Percentiles rank a stretch among this genome's conserved stretches.
These are phyloP conservation scores for Acer yangbiense DNA, from an alignment of 345 rosid genomes.

Conservation along the genomic window DNA sequence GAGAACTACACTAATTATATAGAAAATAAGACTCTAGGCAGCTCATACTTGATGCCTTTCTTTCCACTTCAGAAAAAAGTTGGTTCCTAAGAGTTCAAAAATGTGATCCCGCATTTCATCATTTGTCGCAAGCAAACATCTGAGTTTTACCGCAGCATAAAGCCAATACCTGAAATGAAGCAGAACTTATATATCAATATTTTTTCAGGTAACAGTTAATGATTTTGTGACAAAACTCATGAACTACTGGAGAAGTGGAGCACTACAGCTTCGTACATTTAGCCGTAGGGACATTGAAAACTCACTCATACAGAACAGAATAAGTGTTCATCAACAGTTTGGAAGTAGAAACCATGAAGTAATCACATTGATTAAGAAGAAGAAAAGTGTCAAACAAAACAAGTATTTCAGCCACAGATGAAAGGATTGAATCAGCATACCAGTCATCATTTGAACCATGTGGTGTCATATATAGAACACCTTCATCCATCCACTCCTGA, in stretches of 20 bases:
- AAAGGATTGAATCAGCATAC: constrained; percentile 29
- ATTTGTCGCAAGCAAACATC: constrained; percentile 81
- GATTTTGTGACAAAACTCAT: not conserved
- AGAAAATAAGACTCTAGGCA: not conserved
- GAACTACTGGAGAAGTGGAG: not conserved
- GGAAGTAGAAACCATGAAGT: not conserved
- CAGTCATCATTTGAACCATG: constrained; percentile 95
- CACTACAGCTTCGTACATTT: not conserved
- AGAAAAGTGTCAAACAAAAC: not conserved
- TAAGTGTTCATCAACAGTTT: not conserved
- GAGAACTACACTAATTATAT: not conserved
- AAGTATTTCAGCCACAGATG: not conserved
- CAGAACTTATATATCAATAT: not conserved
- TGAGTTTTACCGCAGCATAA: constrained; percentile 76
- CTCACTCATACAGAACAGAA: not conserved
- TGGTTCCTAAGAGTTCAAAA: constrained; percentile 73
- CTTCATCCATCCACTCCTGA: constrained; percentile 68
- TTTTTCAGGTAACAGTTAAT: not conserved
- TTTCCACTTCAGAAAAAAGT: constrained; percentile 81
- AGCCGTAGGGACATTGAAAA: too few species aligned
- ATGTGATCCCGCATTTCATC: constrained; percentile 98
- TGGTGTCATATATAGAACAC: constrained; percentile 71
- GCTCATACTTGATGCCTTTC: constrained; percentile 76
- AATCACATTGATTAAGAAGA: not conserved
- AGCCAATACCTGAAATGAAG: constrained; percentile 76